Evolutionary conservation across 73 alveolate species (phyloP).

Genomic region (Blepharisma stoltei): DNA sequence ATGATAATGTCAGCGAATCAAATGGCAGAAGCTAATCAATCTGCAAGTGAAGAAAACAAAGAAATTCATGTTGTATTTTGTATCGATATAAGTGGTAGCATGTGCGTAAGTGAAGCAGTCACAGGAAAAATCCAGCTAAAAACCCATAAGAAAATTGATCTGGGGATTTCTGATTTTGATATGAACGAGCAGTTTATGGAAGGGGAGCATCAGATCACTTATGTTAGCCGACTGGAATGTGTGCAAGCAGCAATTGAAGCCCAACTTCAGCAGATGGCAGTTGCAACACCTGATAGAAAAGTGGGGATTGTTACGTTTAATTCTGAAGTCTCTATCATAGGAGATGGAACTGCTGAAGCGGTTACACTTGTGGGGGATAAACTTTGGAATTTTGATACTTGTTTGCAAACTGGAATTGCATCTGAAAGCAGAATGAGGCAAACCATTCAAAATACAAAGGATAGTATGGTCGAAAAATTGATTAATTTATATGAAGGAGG

Average conservation of each 20-base stretch:
- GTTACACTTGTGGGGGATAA: conserved; percentile 74
- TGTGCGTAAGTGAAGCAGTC: conserved; percentile 77
- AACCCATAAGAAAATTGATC: conserved; percentile 50
- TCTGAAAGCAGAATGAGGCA: conserved; percentile 45
- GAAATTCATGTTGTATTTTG: conserved; percentile 65
- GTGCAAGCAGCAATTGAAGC: conserved; percentile 87
- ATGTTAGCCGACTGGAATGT: conserved; percentile 85
- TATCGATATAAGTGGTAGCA: conserved; percentile 87
- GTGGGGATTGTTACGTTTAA: conserved; percentile 93
- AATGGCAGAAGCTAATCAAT: conserved; percentile 18
- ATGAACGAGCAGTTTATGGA: conserved; percentile 48
- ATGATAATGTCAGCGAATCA: conserved; percentile 48
- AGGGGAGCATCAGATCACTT: conserved; percentile 59
- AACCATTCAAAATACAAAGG: conserved; percentile 59
- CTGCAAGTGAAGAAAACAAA: conserved; percentile 24
- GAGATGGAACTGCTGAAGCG: conserved; percentile 80
- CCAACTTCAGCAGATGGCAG: conserved; percentile 57
- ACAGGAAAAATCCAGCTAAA: conserved; percentile 64
- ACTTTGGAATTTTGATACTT: conserved; percentile 53
- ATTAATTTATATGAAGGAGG: conserved; percentile 73
- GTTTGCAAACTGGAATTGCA: conserved; percentile 47
- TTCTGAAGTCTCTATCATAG: conserved; percentile 76
- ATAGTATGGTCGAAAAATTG: conserved; percentile 45
- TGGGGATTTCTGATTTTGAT: conserved; percentile 51
- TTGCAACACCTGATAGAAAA: conserved; percentile 65